Evolutionary conservation across 2,329 filamentous ascomycete genomes (phyloP).

Genomic region (Rutstroemia sp.): DNA sequence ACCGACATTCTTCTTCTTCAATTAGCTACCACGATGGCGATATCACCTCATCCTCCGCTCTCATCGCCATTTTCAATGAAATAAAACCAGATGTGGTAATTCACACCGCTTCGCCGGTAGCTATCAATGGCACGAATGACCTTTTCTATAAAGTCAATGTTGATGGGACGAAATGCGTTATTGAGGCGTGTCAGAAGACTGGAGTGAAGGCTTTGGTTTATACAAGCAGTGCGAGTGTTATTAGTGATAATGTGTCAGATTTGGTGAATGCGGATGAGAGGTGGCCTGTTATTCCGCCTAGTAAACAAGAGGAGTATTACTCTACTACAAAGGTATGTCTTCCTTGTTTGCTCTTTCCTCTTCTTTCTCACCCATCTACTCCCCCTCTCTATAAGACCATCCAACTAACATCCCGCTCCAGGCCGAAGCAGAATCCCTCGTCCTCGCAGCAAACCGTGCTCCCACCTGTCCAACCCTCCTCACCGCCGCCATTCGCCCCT

Average conservation of each 20-base stretch:
- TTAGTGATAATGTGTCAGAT: conserved; percentile 74
- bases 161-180: conserved; percentile 70
- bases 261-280: conserved; percentile 79
- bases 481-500: conserved; percentile 76
- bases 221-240: conserved; percentile 81
- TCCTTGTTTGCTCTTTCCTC: background rate
- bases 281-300: conserved; percentile 68
- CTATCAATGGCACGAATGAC: conserved; percentile 45
- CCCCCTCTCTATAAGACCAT: background rate
- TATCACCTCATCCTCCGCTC: conserved; percentile 59
- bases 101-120: conserved; percentile 75
- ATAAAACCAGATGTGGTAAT: conserved; percentile 76
- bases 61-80: conserved; percentile 56
- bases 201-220: conserved; percentile 80
- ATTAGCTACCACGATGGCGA: conserved; percentile 68
- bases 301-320: conserved; percentile 71
- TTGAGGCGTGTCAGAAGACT: conserved; percentile 62
- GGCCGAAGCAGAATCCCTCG: conserved; percentile 75
- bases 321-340: conserved; percentile 65
- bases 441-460: conserved; percentile 65
- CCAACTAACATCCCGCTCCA: conserved; percentile 3
- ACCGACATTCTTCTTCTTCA: conserved; percentile 43
- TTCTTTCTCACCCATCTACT: background rate
- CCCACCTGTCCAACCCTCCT: conserved; percentile 46
- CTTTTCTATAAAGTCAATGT: conserved; percentile 80